Evolutionary conservation across 148 eudicot genomes (phyloP).

Genomic region (Heliosperma pusillum): DNA sequence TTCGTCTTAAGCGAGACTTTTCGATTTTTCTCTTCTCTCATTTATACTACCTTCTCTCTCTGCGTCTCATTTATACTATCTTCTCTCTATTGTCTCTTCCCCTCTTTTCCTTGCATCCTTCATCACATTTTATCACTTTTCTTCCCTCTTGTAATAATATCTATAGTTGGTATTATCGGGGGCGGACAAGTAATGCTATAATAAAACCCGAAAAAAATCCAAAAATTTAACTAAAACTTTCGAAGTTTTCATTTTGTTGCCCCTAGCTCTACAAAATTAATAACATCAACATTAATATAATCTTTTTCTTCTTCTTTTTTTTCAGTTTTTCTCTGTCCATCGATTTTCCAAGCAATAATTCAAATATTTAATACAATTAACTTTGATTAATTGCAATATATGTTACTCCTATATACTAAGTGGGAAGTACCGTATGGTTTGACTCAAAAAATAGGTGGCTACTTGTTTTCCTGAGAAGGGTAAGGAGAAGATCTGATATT

Average conservation of each 20-base stretch:
- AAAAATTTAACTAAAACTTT: no score
- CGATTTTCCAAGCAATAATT: conserved; percentile 20
- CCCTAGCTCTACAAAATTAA: no score
- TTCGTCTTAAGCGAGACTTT: no score
- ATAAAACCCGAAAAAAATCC: no score
- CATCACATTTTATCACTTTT: no score
- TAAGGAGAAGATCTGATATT: conserved; percentile 21
- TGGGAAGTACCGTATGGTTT: conserved; percentile 22
- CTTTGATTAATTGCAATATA: conserved; percentile 11
- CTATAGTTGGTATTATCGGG: no score
- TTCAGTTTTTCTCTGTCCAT: neutral
- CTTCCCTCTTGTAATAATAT: no score
- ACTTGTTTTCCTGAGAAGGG: conserved; percentile 27
- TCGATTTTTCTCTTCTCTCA: no score
- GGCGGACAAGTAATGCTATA: no score
- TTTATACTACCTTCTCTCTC: conserved; percentile 9
- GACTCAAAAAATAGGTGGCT: conserved; percentile 25
- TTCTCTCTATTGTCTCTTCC: conserved; percentile 15
- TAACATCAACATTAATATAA: no score
- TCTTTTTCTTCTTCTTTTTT: no score
- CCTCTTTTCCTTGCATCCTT: neutral
- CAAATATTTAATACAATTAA: conserved; percentile 11
- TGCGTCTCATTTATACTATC: neutral
- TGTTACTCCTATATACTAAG: neutral
- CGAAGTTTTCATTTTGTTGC: no score